Evolutionary conservation across 495 filamentous ascomycete genomes (phyloP), one percentile per base, ranked within the genome.

Genomic region (Alectoria sarmentosa): DNA sequence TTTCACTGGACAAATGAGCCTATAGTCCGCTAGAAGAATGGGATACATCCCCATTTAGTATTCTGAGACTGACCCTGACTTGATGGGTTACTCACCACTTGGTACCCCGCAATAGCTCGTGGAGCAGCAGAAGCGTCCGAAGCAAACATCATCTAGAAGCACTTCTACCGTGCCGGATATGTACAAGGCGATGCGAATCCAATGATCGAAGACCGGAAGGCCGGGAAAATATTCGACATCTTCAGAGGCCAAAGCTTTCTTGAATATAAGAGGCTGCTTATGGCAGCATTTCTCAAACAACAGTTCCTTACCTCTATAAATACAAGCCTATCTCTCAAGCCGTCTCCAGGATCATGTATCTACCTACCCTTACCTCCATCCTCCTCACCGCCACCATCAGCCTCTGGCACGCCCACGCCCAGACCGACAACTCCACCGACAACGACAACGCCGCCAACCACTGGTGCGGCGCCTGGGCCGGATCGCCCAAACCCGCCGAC

Each of bases 391-490:
- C 57, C 19, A 26, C 32, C 4, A 11, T n/a, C 2, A 6, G 37
- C n/a, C 36, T 30, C n/a, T 41, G 13, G 21, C 30, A 26, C 5
- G 36, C 36, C 19, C 41, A 44, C 3, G 57, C 57, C 8, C 57
- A 60, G 41, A 7, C 57, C 5, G 57, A 26, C 39, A 34, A 6
- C 9, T n/a, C n/a, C n/a, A n/a, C n/a, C n/a, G 4, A 28, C 10
- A 14, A 21, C 36, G 57, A 30, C 7, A 41, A 39, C 19, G 30
- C 36, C 2, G 23, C 14, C 4, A 21, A 63, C 44, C 32, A 63
- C 30, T 63, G 61, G 61, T 63, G 61, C 15, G 61, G 61, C 42
- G 19, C 14, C 1, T 63, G 61, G 61, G 61, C 61, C 26, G 61
- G 61, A 2, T 30, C 36, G 3, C 61, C 61, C 61, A 17, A 55